Conservation (phyloP, 805 yeast species). For the Spathaspora boniae region DNA sequence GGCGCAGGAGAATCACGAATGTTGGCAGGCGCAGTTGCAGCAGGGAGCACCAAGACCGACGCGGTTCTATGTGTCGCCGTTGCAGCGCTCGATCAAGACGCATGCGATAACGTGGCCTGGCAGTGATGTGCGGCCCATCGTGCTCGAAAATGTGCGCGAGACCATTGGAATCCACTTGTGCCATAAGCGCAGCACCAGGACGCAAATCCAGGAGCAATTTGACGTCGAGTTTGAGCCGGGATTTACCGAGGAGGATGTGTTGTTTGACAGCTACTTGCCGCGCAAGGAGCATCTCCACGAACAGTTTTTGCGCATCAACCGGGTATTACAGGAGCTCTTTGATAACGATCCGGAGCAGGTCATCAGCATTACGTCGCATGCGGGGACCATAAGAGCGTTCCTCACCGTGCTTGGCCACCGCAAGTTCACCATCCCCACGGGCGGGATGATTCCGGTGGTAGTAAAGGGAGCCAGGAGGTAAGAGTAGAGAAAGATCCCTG, state of each 20-base stretch:
- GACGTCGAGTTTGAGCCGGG: slow-evolving; percentile 39
- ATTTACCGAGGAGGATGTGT: slow-evolving; percentile 44
- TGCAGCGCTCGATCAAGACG: slow-evolving; percentile 56
- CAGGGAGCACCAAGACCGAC: slow-evolving; percentile 50
- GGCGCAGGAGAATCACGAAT: slow-evolving; percentile 43
- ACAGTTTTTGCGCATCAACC: slow-evolving; percentile 45
- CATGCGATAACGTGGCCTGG: slow-evolving; percentile 46
- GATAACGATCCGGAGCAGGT: slow-evolving; percentile 22
- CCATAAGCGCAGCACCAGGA: slow-evolving; percentile 46
- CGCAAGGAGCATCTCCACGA: slow-evolving; percentile 40
- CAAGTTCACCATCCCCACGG: slow-evolving; percentile 51
- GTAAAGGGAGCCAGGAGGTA: slow-evolving; percentile 34
- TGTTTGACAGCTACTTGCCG: slow-evolving; percentile 30
- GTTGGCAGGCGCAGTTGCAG: slow-evolving; percentile 38
- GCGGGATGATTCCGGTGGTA: slow-evolving; percentile 57
- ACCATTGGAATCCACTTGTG: slow-evolving; percentile 57
- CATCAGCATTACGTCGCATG: slow-evolving; percentile 55
- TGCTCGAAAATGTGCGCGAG: slow-evolving; percentile 52
- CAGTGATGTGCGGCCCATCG: slow-evolving; percentile 26
- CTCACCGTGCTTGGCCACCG: slow-evolving; percentile 52
- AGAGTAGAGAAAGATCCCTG: neutral
- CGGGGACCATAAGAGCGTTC: slow-evolving; percentile 54
- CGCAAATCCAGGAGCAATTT: slow-evolving; percentile 30
- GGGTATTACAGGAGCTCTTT: slow-evolving; percentile 36
- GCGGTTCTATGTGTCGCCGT: slow-evolving; percentile 53